Evolutionary conservation across 257 asterid species (phyloP), one percentile per base, ranked within the genome.

Genomic region (Nicotiana tabacum): DNA sequence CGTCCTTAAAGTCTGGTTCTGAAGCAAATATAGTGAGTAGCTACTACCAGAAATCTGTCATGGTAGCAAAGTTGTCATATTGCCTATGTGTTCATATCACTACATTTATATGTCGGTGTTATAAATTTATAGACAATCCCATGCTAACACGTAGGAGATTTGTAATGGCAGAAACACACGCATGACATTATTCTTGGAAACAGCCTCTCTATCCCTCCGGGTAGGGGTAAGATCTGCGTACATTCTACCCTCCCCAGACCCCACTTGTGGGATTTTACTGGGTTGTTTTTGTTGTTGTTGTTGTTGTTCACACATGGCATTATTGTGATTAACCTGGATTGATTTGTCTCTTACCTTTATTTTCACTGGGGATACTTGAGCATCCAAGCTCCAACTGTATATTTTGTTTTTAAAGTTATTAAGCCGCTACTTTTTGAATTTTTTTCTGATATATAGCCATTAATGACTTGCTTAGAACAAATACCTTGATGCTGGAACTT

Each of bases 1-100:
- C 96, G 83, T 93, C 98, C 85, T 92, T 96, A 82, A 96, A 91
- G 87, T 90, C 99, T 88, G 98, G 97, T 89, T 93, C 97, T 67
- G 99, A 96, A 86, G 87, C 93, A 66, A 93, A 94, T 61, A 89
- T 96, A 76, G 98, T 94, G 88, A 96, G 98, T 89, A 55, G 37
- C 78, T 87, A 83, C 89, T 69, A 82, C 81, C 82, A 57, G 67
- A 51, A 57, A 11, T 7, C 66, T 67, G 46, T 27, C 21, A 62
- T 30, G 77, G 48, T 82, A 6, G 64, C 3, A 24, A 65, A 77
- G 18, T 77, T 11, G 8, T 39, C 7, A 39, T 13, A 5, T 48
- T 43, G 53, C 48, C 43, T 83, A 21, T n/a, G 61, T 53, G 66
- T 48, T 57, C 48, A 77, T 15, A 18, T 77, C 30, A 74, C 80